Evolutionary conservation across 352 stramenopile species (phyloP).

Genomic region (Pythium aquatile): DNA sequence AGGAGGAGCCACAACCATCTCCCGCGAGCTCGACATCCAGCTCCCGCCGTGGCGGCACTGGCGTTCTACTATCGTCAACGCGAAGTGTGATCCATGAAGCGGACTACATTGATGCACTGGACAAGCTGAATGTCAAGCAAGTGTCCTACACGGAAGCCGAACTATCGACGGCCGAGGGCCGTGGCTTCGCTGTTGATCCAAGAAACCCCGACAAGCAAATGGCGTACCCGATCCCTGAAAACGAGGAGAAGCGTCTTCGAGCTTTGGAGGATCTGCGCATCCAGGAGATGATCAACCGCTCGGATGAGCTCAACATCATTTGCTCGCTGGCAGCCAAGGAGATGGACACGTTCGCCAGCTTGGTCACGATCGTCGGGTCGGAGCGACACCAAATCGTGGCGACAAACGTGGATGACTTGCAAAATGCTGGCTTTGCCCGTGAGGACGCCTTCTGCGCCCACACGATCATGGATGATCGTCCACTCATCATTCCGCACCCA

Average conservation of each 20-base stretch:
- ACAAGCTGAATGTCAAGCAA: constrained; percentile 7
- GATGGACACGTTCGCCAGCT: constrained; percentile 47
- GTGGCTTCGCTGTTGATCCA: constrained; percentile 31
- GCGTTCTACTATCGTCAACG: constrained; percentile 1
- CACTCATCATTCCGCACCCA: constrained; percentile 50
- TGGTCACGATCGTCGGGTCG: constrained; percentile 54
- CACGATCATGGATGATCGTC: constrained; percentile 50
- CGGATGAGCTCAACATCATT: constrained; percentile 53
- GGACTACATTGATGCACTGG: constrained; percentile 24
- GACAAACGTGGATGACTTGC: constrained; percentile 32
- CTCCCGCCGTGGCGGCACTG: not conserved
- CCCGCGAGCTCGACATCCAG: not conserved
- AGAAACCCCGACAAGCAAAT: constrained; percentile 4
- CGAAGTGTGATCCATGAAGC: not conserved
- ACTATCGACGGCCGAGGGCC: not conserved
- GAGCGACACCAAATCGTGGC: constrained; percentile 47
- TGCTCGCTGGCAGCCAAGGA: constrained; percentile 52
- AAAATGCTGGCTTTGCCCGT: constrained; percentile 36
- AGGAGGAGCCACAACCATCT: constrained; percentile 21
- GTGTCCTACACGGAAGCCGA: constrained; percentile 1
- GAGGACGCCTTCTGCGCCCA: constrained; percentile 55
- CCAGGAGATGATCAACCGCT: constrained; percentile 9
- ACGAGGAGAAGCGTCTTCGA: constrained; percentile 10
- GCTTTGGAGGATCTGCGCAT: constrained; percentile 3
- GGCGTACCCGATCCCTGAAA: constrained; percentile 24